Percentiles rank a stretch among this genome's conserved stretches.
Conservation (phyloP, 768 basidiomycete genomes). For the Mycena floridula region DNA sequence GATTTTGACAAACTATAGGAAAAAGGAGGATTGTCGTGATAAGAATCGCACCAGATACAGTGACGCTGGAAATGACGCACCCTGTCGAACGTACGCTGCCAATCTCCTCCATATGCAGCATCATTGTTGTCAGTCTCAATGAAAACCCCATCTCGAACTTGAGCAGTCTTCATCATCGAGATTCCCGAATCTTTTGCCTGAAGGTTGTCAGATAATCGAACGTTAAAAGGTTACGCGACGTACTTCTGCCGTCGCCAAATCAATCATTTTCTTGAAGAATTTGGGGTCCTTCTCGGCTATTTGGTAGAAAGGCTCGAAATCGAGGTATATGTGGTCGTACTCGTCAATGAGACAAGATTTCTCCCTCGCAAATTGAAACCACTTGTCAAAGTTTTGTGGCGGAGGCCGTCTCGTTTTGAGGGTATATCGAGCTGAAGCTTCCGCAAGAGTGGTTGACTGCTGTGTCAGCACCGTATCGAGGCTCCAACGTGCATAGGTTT, state of each 20-base stretch:
- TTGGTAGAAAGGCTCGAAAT: conserved; percentile 9
- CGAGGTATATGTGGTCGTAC: conserved; percentile 11
- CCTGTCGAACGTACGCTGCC: conserved; percentile 8
- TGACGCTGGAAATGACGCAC: neutral
- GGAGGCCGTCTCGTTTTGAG: conserved; percentile 11
- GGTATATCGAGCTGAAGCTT: conserved; percentile 10
- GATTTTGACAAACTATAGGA: conserved; percentile 5
- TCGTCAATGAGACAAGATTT: conserved; percentile 14
- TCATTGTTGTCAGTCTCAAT: conserved; percentile 7
- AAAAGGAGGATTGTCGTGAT: neutral
- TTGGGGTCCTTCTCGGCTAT: conserved; percentile 5
- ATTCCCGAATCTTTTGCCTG: conserved; percentile 5
- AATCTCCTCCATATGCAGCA: conserved; percentile 12
- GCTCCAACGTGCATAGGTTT: no score
- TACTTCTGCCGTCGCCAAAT: neutral
- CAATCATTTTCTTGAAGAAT: neutral
- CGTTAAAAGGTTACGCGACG: neutral
- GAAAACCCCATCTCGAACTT: conserved; percentile 4
- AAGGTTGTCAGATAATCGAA: neutral
- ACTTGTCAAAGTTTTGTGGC: conserved; percentile 10
- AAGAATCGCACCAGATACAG: no score
- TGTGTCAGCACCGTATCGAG: conserved; percentile 6
- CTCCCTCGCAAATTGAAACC: conserved; percentile 9
- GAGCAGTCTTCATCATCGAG: conserved; percentile 9
- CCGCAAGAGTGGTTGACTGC: conserved; percentile 8